Evolutionary conservation across 768 basidiomycete genomes (phyloP), one percentile per base, ranked within the genome.

Genomic region (Lactarius indigo): DNA sequence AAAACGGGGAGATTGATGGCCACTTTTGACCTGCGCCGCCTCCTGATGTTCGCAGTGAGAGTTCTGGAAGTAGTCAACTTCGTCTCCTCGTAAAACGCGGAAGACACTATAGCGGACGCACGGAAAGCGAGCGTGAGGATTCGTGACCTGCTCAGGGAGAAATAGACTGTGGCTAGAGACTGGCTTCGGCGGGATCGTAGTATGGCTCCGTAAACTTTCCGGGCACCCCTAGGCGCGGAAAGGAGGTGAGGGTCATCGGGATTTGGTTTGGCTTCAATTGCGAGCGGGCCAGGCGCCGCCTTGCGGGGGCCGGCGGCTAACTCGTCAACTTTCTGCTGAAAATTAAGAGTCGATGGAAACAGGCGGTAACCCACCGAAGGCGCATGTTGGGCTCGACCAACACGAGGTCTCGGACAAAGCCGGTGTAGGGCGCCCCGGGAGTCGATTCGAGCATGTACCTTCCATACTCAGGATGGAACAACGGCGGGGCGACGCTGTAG

Each of bases 381-480:
- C 91, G 88, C 97, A 99, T 99, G 77, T 98, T 95, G 57, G 81
- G 79, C 78, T 99, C 96, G 6, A 99, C 96, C 6, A 89, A 85
- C 42, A 98, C 81, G 23, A 98, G 83, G 76, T 96, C 94, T 30
- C 83, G 82, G 47, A 98, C 86, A 18, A 85, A 89, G 12, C 93
- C 94, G 6, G 92, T 90, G 79, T 98, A 98, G 2, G 97, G 97
- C 58, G 89, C 87, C 2, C 97, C 97, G 0, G 97, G 97, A 0
- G 96, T 99, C 3, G 94, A 94, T 76, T 99, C 97, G 61, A 99
- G 84, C 97, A 99, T 99, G 80, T 92, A 98, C 44, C 96, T 85
- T 47, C 97, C 97, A 79, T 98, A 99, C 77, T 99, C 97, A 20
- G 96, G 96, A 74, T 98, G 97, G 74, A 96, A 98, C 15, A 89